Evolutionary conservation across 345 rosid species (phyloP).

Genomic region (Eucalyptus sideroxylon): DNA sequence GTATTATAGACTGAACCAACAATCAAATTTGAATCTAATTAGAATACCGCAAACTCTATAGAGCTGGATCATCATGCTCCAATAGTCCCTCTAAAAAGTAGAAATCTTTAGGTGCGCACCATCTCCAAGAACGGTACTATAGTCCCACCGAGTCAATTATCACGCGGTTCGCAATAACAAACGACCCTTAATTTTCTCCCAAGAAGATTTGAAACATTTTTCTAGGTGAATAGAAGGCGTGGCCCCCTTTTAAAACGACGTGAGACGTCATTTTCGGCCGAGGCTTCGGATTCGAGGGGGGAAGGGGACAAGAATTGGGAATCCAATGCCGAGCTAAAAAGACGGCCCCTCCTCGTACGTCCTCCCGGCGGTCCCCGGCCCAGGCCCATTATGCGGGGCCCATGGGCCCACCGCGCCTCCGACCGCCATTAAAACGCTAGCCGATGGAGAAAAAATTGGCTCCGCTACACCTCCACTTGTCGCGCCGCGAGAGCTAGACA

Average conservation of each 20-base stretch:
- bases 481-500: neutral
- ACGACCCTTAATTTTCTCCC: neutral
- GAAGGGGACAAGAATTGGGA: neutral
- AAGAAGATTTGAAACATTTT: neutral
- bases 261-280: neutral
- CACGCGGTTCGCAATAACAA: neutral
- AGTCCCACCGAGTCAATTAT: neutral
- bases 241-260: neutral
- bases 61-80: neutral
- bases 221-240: neutral
- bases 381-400: neutral
- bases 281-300: neutral
- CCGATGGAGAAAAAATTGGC: neutral
- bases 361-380: neutral
- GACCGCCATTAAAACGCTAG: neutral
- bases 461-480: neutral
- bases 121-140: neutral
- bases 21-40: neutral
- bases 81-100: neutral
- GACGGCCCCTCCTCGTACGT: neutral
- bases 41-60: neutral
- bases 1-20: neutral
- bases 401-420: neutral
- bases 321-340: neutral
- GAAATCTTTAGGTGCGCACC: neutral